These are phyloP conservation scores for Yamadazyma philogaea DNA, from an alignment of 805 yeast genomes.

Conservation along the genomic window DNA sequence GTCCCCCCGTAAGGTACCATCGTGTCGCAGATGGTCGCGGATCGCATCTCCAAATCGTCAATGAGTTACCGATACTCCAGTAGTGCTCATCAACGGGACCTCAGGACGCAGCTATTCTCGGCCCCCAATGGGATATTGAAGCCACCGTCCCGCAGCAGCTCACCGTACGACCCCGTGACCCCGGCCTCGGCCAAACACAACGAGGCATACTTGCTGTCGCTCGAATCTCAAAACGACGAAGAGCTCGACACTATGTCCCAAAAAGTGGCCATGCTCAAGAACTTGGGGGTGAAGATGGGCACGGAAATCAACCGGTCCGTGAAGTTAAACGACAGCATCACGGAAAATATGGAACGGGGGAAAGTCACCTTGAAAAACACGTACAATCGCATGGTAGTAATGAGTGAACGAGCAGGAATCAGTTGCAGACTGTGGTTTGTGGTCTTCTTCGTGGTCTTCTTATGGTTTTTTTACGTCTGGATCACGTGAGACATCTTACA, in stretches of 20 bases:
- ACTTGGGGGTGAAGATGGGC: slow-evolving; percentile 42
- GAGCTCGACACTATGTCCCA: slow-evolving; percentile 41
- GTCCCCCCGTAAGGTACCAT: background rate
- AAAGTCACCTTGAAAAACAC: slow-evolving; percentile 40
- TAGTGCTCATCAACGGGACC: slow-evolving; percentile 41
- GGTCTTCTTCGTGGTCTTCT: slow-evolving; percentile 33
- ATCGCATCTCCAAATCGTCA: background rate
- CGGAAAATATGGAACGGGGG: slow-evolving; percentile 39
- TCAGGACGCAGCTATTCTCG: slow-evolving; percentile 39
- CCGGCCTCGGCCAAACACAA: slow-evolving; percentile 34
- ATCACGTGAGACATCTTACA: slow-evolving; percentile 9
- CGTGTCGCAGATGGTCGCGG: background rate
- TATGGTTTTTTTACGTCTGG: slow-evolving; percentile 45
- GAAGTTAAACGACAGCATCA: slow-evolving; percentile 39
- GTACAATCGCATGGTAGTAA: slow-evolving; percentile 40
- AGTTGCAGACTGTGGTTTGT: slow-evolving; percentile 44
- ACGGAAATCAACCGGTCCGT: slow-evolving; percentile 41
- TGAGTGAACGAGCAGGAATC: slow-evolving; percentile 47
- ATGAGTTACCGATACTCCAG: slow-evolving; percentile 29
- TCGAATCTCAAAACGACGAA: slow-evolving; percentile 42
- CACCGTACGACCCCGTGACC: slow-evolving; percentile 38
- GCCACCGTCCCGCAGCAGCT: slow-evolving; percentile 25
- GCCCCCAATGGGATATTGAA: slow-evolving; percentile 18
- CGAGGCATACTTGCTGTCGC: slow-evolving; percentile 41
- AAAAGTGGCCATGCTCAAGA: slow-evolving; percentile 40